These are phyloP conservation scores for Houttuynia cordata DNA, from an alignment of 164 flowering plant genomes.

Conservation along the genomic window DNA sequence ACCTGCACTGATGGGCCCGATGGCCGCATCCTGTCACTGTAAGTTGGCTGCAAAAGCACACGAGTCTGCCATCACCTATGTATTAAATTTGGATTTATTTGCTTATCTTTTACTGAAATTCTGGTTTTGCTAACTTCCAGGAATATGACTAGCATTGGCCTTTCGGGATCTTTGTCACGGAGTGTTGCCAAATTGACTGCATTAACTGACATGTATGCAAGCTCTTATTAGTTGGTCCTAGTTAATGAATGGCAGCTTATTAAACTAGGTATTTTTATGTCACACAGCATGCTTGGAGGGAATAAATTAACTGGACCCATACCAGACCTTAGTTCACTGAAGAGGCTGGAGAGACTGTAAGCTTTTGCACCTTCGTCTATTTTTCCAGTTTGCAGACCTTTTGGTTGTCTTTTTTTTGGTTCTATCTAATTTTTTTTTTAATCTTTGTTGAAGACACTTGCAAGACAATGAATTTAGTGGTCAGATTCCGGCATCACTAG, in stretches of 20 bases:
- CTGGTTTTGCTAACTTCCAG: conserved; percentile 20
- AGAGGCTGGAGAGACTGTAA: conserved; percentile 56
- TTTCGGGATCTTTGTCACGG: conserved; percentile 67
- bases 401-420: not conserved
- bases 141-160: conserved; percentile 66
- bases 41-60: conserved; percentile 18
- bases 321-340: conserved; percentile 61
- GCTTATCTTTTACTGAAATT: no score
- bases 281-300: conserved; percentile 60
- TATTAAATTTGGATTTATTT: conserved; percentile 2
- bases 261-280: conserved; percentile 9
- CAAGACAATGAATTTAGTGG: conserved; percentile 11
- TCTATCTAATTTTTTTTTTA: not conserved
- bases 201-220: conserved; percentile 41
- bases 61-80: not conserved
- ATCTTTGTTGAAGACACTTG: conserved; percentile 10
- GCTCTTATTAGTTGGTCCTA: not conserved
- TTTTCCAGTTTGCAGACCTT: not conserved
- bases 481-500: conserved; percentile 9
- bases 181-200: conserved; percentile 66
- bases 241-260: not conserved
- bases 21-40: conserved; percentile 61
- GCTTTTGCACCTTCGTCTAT: conserved; percentile 9
- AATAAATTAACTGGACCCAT: conserved; percentile 66
- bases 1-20: conserved; percentile 57